Evolutionary conservation across 2,329 filamentous ascomycete species (phyloP), one percentile per base, ranked within the genome.

Genomic region (Aspergillus tubingensis): DNA sequence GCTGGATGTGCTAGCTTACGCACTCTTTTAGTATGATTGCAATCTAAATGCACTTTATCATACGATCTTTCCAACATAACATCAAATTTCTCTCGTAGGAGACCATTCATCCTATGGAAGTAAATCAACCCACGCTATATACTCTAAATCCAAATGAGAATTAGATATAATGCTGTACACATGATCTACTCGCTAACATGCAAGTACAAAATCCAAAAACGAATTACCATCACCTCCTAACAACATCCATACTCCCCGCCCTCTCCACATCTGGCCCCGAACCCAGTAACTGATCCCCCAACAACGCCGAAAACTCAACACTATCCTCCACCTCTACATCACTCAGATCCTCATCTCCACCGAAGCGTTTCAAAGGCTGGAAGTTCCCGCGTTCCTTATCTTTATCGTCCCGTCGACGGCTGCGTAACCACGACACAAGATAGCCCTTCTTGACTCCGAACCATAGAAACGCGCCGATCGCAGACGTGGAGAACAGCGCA

Each of bases 271-370:
- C 21, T 7, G 39, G 21, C 30, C 27, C 30, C 19, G 56, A 59
- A 13, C 21, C 48, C 13, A 58, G 25, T 6, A 47, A 30, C 23
- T 21, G 38, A 25, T 60, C 39, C 27, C 58, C 50, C 36, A 67
- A 50, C 11, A 67, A 44, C 32, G 64, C 57, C 11, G 64, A 63
- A 41, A 54, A 43, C 17, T 52, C 58, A 13, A 57, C 60, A 15
- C 41, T 53, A 19, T 60, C 60, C 19, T 47, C 56, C 39, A 52
- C 54, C 38, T 65, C 65, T 8, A 47, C 60, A 17, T 66, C 64
- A 54, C 60, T 65, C 47, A 62, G 19, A 30, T 49, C 58, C 39
- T 55, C 59, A 21, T 60, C 54, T 8, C 44, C 60, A 44, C 49
- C 52, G 27, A 58, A 58, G 19, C 55, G 51, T 8, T 57, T 53